These are phyloP conservation scores for Serendipita sp. DNA, from an alignment of 768 basidiomycete species.

Conservation along the genomic window DNA sequence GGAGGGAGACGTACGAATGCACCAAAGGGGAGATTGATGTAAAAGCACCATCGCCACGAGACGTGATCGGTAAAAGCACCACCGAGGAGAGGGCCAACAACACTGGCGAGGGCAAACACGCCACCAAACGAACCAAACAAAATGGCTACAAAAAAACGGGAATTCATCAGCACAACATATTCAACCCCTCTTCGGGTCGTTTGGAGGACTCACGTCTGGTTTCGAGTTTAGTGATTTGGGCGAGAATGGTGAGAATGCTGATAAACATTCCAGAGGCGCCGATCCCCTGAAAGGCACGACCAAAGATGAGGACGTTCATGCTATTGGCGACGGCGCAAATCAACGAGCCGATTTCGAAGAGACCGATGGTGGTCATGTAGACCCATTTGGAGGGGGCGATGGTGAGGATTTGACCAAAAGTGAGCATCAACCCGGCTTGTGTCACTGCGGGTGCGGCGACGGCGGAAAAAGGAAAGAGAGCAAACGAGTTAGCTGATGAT, in stretches of 20 bases:
- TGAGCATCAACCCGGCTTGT: constrained; percentile 14
- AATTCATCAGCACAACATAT: constrained; percentile 4
- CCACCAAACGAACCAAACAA: constrained; percentile 28
- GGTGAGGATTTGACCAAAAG: constrained; percentile 19
- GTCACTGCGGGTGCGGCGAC: not conserved
- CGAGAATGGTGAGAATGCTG: constrained; percentile 14
- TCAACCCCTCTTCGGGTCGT: constrained; percentile 1
- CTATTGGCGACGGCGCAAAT: not conserved
- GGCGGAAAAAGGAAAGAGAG: not conserved
- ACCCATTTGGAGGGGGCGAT: constrained; percentile 20
- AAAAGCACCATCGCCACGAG: constrained; percentile 25
- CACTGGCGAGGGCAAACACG: constrained; percentile 19
- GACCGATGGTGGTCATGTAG: constrained; percentile 12
- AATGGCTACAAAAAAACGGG: constrained; percentile 14
- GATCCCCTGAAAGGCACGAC: constrained; percentile 29
- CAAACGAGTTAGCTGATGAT: not conserved
- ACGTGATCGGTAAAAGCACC: constrained; percentile 20
- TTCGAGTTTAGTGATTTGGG: not conserved
- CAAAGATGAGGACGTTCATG: constrained; percentile 19
- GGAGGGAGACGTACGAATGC: not conserved
- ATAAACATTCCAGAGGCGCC: constrained; percentile 24
- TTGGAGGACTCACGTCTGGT: constrained; percentile 11
- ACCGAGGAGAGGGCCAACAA: not conserved
- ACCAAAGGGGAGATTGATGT: constrained; percentile 1
- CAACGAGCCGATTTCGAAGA: constrained; percentile 27